These are phyloP conservation scores for Hygrocybe punicea DNA, from an alignment of 768 basidiomycete species.

Conservation along the genomic window DNA sequence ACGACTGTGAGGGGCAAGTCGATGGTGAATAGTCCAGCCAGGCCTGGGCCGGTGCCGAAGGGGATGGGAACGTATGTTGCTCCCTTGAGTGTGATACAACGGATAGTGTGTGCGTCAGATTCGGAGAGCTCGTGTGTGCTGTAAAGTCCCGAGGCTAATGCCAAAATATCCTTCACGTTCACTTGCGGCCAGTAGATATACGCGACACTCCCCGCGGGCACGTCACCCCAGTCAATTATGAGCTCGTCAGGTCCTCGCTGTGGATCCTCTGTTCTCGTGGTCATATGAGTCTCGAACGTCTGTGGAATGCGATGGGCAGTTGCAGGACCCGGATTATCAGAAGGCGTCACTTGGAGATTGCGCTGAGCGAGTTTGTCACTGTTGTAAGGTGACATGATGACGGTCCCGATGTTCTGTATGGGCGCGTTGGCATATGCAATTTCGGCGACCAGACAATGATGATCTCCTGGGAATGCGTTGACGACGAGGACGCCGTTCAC, in stretches of 20 bases:
- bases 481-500: neutral
- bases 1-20: neutral
- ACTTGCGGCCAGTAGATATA: neutral
- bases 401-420: neutral
- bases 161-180: neutral
- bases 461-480: neutral
- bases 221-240: neutral
- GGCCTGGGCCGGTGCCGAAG: neutral
- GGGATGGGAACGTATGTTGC: constrained; percentile 1
- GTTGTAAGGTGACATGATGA: neutral
- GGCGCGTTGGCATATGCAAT: neutral
- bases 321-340: neutral
- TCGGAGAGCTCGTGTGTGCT: neutral
- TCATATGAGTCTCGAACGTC: neutral
- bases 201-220: neutral
- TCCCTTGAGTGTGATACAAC: neutral
- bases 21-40: neutral
- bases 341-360: neutral
- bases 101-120: neutral
- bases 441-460: neutral
- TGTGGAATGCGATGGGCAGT: neutral
- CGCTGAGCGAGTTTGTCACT: constrained; percentile 4
- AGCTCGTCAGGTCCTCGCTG: neutral
- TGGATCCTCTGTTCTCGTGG: neutral
- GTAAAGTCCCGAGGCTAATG: neutral